Evolutionary conservation across 331 rosid genomes (phyloP).

Genomic region (Ulmus americana): DNA sequence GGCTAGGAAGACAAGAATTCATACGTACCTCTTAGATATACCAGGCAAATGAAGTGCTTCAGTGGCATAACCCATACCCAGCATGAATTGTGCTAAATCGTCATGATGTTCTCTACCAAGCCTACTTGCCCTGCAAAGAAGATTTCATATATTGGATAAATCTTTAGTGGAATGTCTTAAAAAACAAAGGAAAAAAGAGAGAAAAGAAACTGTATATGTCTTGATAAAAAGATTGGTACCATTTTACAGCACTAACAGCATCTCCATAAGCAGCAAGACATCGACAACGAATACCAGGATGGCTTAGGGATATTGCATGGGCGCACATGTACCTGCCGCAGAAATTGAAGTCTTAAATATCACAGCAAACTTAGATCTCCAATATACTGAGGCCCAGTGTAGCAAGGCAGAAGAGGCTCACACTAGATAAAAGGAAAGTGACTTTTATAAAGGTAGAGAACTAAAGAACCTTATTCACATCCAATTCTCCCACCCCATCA

Average conservation of each 20-base stretch:
- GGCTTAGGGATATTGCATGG: conserved; percentile 87
- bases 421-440: too few species aligned
- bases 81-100: conserved; percentile 91
- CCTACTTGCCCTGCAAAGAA: conserved; percentile 83
- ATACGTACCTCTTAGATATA: conserved; percentile 77
- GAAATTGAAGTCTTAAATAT: conserved; percentile 28
- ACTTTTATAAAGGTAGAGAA: too few species aligned
- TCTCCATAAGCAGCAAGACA: conserved; percentile 99
- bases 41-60: conserved; percentile 98
- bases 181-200: background rate
- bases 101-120: conserved; percentile 97
- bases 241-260: conserved; percentile 95
- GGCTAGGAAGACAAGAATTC: background rate
- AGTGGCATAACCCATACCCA: conserved; percentile 95
- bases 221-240: conserved; percentile 37
- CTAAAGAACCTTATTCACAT: too few species aligned
- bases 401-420: too few species aligned
- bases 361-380: background rate
- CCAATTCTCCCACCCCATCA: conserved; percentile 3
- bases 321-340: conserved; percentile 81
- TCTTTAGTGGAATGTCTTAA: background rate
- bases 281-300: conserved; percentile 97
- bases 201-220: background rate
- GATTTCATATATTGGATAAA: conserved; percentile 13
- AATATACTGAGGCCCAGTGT: too few species aligned